phyloP scores from a whole-genome alignment of 805 yeast species.

The Priceomyces medius region DNA sequence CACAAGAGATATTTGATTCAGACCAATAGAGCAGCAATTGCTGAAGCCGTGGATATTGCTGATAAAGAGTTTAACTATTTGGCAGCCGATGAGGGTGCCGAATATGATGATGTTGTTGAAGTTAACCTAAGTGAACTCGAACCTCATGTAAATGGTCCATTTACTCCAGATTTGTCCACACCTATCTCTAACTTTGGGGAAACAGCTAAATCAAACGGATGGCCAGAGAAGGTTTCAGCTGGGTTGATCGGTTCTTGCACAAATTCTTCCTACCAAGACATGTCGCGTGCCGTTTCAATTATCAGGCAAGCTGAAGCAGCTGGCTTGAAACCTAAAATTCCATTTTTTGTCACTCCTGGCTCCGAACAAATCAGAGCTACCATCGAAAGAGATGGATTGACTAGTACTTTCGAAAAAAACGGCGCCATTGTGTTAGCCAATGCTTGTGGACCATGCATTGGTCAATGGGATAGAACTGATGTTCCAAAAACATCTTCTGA shows the following conservation, averaged over 20 bases:
- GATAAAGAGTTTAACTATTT: constrained; percentile 60
- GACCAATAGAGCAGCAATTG: constrained; percentile 81
- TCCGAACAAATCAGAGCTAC: constrained; percentile 98
- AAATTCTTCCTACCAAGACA: constrained; percentile 96
- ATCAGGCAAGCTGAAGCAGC: constrained; percentile 82
- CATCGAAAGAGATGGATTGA: constrained; percentile 90
- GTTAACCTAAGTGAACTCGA: constrained; percentile 83
- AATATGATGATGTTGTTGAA: constrained; percentile 90
- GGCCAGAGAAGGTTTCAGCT: constrained; percentile 87
- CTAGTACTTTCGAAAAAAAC: constrained; percentile 72
- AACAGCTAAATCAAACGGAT: constrained; percentile 66
- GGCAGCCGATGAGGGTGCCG: constrained; percentile 82
- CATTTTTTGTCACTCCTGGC: constrained; percentile 96
- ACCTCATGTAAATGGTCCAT: constrained; percentile 97
- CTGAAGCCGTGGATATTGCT: constrained; percentile 70
- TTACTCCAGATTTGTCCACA: constrained; percentile 96
- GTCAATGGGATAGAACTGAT: constrained; percentile 97
- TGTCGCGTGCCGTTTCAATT: constrained; percentile 92
- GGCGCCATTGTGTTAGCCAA: constrained; percentile 94
- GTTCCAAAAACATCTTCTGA: constrained; percentile 62
- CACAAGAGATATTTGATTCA: constrained; percentile 77
- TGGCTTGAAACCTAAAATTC: constrained; percentile 87
- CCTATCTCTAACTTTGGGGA: constrained; percentile 80
- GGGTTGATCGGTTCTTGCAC: constrained; percentile 98
- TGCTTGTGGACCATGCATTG: constrained; percentile 99